phyloP scores from a whole-genome alignment of 371 early-diverging fungal genomes.

The Actinomucor elegans region DNA sequence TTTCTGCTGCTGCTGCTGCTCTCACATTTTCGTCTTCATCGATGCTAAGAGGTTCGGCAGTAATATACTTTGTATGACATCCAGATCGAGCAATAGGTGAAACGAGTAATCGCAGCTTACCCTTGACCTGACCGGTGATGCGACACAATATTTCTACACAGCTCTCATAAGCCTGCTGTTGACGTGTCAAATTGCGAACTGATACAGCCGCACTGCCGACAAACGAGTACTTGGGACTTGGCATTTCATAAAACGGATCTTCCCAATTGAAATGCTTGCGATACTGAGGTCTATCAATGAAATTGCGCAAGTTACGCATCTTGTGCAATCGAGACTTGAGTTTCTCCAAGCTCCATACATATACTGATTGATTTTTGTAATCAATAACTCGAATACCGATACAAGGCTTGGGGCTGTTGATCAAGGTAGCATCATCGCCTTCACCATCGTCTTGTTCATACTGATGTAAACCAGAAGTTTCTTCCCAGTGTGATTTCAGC shows the following conservation, averaged over 20 bases:
- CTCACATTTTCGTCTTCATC: neutral
- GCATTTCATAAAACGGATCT: constrained; percentile 74
- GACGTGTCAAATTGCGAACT: constrained; percentile 48
- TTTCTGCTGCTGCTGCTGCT: neutral
- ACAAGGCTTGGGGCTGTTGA: constrained; percentile 48
- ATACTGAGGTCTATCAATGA: constrained; percentile 69
- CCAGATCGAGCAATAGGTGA: constrained; percentile 39
- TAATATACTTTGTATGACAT: neutral
- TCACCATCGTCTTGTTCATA: constrained; percentile 40
- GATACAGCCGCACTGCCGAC: constrained; percentile 64
- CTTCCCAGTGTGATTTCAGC: constrained; percentile 67
- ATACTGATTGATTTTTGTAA: constrained; percentile 64
- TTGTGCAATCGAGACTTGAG: constrained; percentile 64
- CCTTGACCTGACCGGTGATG: constrained; percentile 55
- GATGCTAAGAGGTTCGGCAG: neutral
- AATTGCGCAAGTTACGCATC: constrained; percentile 78
- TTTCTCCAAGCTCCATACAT: constrained; percentile 74
- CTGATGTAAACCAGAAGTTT: constrained; percentile 47
- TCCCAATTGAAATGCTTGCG: constrained; percentile 70
- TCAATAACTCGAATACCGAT: constrained; percentile 75
- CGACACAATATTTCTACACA: constrained; percentile 61
- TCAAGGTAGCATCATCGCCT: constrained; percentile 30
- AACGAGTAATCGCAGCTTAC: constrained; percentile 39
- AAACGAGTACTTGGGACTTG: constrained; percentile 66
- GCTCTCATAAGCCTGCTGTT: constrained; percentile 51